A percentile compares a stretch with the other conserved stretches of the same genome.
Conservation (phyloP, 352 stramenopile genomes). For the Phytophthora citrophthora region DNA sequence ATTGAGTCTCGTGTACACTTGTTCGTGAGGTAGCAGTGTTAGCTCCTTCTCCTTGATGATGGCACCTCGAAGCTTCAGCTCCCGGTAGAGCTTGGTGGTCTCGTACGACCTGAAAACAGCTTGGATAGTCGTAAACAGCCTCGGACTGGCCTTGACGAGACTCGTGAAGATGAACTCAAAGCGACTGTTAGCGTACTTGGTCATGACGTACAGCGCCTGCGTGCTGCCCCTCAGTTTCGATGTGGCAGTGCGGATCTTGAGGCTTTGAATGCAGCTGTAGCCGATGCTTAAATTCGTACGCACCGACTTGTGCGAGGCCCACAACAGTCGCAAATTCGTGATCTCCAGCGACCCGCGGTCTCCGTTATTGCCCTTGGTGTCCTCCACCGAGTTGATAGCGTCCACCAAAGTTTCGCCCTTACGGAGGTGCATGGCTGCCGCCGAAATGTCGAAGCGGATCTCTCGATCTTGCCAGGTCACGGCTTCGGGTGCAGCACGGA, state of each 20-base stretch:
- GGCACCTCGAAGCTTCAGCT: conserved; percentile 92
- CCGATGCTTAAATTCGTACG: conserved; percentile 89
- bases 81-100: conserved; percentile 92
- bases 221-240: conserved; percentile 91
- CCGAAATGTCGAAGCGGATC: conserved; percentile 89
- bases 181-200: conserved; percentile 83
- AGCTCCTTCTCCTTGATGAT: conserved; percentile 93
- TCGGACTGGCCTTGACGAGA: conserved; percentile 90
- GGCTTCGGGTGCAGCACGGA: conserved; percentile 57
- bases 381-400: conserved; percentile 94
- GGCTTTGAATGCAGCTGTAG: conserved; percentile 82
- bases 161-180: conserved; percentile 97
- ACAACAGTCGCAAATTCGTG: conserved; percentile 93
- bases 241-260: conserved; percentile 91
- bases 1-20: conserved; percentile 88
- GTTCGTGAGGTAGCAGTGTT: conserved; percentile 86
- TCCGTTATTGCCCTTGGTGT: conserved; percentile 96
- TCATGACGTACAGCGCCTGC: conserved; percentile 93
- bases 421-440: conserved; percentile 65
- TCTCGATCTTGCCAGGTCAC: conserved; percentile 91
- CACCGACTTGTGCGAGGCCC: conserved; percentile 89
- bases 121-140: conserved; percentile 94
- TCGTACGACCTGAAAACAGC: conserved; percentile 93
- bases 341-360: conserved; percentile 89
- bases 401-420: conserved; percentile 89